phyloP scores from a whole-genome alignment of 225 moss, liverwort and hornwort genomes.

The Polytrichum formosum region DNA sequence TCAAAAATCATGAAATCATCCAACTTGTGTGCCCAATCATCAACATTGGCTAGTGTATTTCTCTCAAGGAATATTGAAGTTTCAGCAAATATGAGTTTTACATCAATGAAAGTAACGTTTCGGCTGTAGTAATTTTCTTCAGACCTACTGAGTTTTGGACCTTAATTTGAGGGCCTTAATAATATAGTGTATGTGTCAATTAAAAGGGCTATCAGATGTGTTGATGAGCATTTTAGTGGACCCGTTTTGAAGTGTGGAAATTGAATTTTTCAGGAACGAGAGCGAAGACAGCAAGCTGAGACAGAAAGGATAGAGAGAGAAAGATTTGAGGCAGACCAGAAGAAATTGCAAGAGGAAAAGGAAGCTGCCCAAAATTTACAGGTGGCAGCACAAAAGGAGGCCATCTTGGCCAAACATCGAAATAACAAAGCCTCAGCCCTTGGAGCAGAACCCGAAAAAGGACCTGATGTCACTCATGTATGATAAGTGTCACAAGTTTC shows the following conservation, averaged over 20 bases:
- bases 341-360: conserved; percentile 57
- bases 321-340: conserved; percentile 65
- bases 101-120: neutral
- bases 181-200: neutral
- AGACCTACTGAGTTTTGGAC: neutral
- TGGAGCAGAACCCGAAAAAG: conserved; percentile 77
- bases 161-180: neutral
- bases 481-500: neutral
- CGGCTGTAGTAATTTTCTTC: conserved; percentile 6
- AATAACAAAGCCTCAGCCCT: conserved; percentile 58
- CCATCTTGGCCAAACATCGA: conserved; percentile 52
- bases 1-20: too few relatives aligned
- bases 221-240: neutral
- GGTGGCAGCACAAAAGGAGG: conserved; percentile 50
- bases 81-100: neutral
- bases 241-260: neutral
- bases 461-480: conserved; percentile 61
- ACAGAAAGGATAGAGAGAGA: conserved; percentile 60
- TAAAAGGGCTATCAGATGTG: neutral
- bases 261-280: conserved; percentile 58
- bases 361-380: conserved; percentile 52
- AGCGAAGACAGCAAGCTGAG: conserved; percentile 51
- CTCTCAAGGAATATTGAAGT: too few relatives aligned
- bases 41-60: too few relatives aligned
- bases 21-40: too few relatives aligned